Percentiles rank a stretch among this genome's conserved stretches.
phyloP scores from a whole-genome alignment of 257 asterid species.

The Nicotiana tomentosiformis region DNA sequence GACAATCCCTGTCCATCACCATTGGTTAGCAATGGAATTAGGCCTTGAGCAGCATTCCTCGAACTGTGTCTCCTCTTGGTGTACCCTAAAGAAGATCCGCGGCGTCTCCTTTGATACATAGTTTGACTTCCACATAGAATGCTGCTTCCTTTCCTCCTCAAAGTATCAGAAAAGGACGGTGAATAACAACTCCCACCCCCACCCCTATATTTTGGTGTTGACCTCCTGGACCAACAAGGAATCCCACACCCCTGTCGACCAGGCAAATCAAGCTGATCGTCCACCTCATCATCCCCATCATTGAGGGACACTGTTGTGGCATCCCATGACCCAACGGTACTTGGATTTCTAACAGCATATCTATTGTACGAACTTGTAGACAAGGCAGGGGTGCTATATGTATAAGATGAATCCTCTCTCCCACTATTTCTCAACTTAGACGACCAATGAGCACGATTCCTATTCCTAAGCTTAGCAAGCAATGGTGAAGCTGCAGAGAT shows the following conservation, averaged over 20 bases:
- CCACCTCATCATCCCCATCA: slow-evolving; percentile 84
- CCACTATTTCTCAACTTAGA: slow-evolving; percentile 43
- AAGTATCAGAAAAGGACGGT: slow-evolving; percentile 86
- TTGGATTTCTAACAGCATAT: slow-evolving; percentile 51
- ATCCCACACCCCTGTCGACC: slow-evolving; percentile 93
- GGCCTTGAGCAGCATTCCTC: slow-evolving; percentile 46
- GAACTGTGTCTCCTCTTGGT: slow-evolving; percentile 55
- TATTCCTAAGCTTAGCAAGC: slow-evolving; percentile 59
- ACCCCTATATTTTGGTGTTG: slow-evolving; percentile 77
- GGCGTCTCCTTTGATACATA: slow-evolving; percentile 42
- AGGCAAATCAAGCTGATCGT: slow-evolving; percentile 67
- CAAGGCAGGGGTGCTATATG: slow-evolving; percentile 71
- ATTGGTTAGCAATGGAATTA: slow-evolving; percentile 62
- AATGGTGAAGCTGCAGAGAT: slow-evolving; percentile 62
- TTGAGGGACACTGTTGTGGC: slow-evolving; percentile 67
- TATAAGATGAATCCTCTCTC: slow-evolving; percentile 69
- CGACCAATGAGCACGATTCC: slow-evolving; percentile 51
- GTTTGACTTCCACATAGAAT: slow-evolving; percentile 62
- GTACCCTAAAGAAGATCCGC: slow-evolving; percentile 42
- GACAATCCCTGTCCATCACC: slow-evolving; percentile 45
- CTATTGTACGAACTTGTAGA: slow-evolving; percentile 70
- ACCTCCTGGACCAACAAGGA: slow-evolving; percentile 92
- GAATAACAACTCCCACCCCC: slow-evolving; percentile 71
- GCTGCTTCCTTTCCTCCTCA: slow-evolving; percentile 77
- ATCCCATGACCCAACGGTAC: slow-evolving; percentile 87